Evolutionary conservation across 305 asterid genomes (phyloP).

Genomic region (Euphrasia arctica): DNA sequence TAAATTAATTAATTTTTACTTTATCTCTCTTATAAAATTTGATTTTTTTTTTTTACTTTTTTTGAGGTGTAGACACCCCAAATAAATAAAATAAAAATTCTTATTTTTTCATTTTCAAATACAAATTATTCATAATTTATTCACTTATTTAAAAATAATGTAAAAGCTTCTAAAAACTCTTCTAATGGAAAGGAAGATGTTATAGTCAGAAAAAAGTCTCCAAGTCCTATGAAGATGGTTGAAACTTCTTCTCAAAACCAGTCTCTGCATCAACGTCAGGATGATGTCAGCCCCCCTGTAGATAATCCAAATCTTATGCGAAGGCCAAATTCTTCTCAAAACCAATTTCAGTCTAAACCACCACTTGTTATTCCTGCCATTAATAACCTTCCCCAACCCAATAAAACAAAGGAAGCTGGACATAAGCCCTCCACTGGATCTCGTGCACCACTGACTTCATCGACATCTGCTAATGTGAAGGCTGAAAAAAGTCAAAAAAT

Average conservation of each 20-base stretch:
- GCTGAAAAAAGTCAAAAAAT: conserved; percentile 36
- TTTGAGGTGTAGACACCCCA: no score
- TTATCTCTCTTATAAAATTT: no score
- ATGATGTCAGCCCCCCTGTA: conserved; percentile 28
- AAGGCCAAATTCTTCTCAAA: conserved; percentile 39
- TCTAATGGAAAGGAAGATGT: conserved; percentile 32
- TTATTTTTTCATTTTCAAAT: no score
- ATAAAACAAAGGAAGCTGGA: conserved; percentile 44
- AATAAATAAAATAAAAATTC: no score
- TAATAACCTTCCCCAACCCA: conserved; percentile 31
- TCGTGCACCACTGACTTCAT: conserved; percentile 33
- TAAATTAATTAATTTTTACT: no score
- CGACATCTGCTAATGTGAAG: conserved; percentile 33
- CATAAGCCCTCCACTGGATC: conserved; percentile 32
- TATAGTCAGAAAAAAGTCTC: conserved; percentile 37
- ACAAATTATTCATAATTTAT: no score
- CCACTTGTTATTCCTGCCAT: conserved; percentile 45
- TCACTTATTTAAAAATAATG: neutral
- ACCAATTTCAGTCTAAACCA: conserved; percentile 41
- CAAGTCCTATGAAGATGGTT: conserved; percentile 32
- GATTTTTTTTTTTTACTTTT: no score
- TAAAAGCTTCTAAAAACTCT: conserved; percentile 31
- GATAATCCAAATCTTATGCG: conserved; percentile 29
- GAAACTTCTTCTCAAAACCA: conserved; percentile 34
- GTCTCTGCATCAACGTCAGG: conserved; percentile 31